Evolutionary conservation across 148 eudicot species (phyloP).

Genomic region (Rhododendron williamsianum): DNA sequence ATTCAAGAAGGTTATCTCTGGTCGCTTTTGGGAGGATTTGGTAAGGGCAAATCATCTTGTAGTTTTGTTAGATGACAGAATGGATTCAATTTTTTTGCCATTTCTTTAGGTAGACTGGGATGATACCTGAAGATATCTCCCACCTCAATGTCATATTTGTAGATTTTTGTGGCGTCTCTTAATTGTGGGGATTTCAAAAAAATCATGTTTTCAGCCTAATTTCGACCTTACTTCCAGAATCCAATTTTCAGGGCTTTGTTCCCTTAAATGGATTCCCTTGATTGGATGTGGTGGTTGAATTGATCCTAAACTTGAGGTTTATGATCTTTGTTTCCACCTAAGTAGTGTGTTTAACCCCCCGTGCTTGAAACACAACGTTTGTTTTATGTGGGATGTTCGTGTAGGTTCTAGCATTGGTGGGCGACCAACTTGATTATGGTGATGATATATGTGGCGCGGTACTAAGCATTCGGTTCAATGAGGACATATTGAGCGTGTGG

Average conservation of each 20-base stretch:
- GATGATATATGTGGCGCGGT: slow-evolving; percentile 88
- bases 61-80: neutral
- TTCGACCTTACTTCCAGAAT: neutral
- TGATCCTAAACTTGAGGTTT: neutral
- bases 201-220: neutral
- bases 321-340: neutral
- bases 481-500: slow-evolving; percentile 93
- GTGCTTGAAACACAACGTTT: neutral
- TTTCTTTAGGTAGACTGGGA: neutral
- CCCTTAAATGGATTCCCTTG: neutral
- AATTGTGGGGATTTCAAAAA: neutral
- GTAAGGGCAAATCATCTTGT: slow-evolving; percentile 25
- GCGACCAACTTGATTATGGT: slow-evolving; percentile 86
- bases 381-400: neutral
- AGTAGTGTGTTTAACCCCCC: too few relatives aligned
- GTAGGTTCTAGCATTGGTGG: slow-evolving; percentile 84
- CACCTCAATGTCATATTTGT: neutral
- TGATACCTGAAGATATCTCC: neutral
- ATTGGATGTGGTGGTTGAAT: neutral
- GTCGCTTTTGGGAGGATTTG: slow-evolving; percentile 98
- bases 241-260: neutral
- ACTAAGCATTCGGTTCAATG: slow-evolving; percentile 76
- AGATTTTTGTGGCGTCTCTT: neutral
- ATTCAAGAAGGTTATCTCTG: slow-evolving; percentile 82
- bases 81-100: neutral